A percentile compares a stretch with the other conserved stretches of the same genome.
These are phyloP conservation scores for Nepenthes alata DNA, from an alignment of 179 eudicot species.

Conservation along the genomic window DNA sequence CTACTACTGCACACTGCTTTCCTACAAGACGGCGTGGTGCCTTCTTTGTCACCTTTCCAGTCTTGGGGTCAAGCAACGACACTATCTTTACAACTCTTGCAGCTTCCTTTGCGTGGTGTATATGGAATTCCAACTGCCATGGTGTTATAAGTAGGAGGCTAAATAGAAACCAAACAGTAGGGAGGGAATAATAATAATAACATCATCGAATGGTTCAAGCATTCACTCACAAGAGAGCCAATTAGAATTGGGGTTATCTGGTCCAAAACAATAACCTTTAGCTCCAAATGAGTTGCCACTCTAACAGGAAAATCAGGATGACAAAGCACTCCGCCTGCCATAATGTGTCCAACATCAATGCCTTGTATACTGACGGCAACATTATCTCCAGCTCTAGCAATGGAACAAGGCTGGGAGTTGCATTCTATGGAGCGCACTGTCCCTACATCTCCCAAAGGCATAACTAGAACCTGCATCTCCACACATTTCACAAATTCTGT, in stretches of 20 bases:
- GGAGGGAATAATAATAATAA: too few relatives aligned
- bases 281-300: conserved; percentile 66
- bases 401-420: conserved; percentile 49
- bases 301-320: conserved; percentile 90
- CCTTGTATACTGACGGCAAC: conserved; percentile 74
- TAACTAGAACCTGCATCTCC: conserved; percentile 55
- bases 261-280: conserved; percentile 73
- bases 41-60: conserved; percentile 72
- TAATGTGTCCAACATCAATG: conserved; percentile 48
- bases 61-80: conserved; percentile 82
- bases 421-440: conserved; percentile 71
- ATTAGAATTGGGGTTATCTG: conserved; percentile 55
- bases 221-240: conserved; percentile 64
- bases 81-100: conserved; percentile 60
- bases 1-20: conserved; percentile 78
- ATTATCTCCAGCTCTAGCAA: conserved; percentile 91
- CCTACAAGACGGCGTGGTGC: conserved; percentile 72
- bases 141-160: not conserved
- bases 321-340: conserved; percentile 81
- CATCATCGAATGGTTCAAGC: not conserved
- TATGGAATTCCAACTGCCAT: conserved; percentile 72
- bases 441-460: conserved; percentile 72
- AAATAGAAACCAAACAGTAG: not conserved
- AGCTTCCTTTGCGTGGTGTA: conserved; percentile 82
- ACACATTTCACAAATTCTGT: not conserved